Base-by-base conservation (phyloP, 1,139 yeast genomes). In the Waltiozyma sp. region DNA sequence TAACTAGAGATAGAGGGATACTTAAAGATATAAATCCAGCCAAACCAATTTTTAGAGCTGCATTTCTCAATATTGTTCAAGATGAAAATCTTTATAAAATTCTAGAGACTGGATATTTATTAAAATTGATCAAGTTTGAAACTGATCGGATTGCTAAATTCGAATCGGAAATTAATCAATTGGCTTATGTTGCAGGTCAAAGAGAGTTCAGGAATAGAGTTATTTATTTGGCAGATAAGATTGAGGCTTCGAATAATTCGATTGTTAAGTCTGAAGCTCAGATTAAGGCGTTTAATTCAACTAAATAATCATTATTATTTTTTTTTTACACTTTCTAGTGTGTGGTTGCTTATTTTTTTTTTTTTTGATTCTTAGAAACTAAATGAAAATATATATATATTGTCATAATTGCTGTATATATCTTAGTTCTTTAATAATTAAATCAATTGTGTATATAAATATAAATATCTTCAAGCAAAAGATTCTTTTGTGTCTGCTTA, bases 11-110 rank as follows among this genome's bases (percentile, higher is more conserved):
- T 39, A 80, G 84, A 52, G 96, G 97, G 16, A 72, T 89, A 15
- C 65, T 88, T 35, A 66, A 70, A 41, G 72, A 73, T 8, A 73
- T 91, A 28, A 63, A 66, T 33, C 86, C 94, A 1, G 95, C 96
- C 0, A 79, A 89, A 55, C 98, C 98, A 1, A 66, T 91, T 21
- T 89, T 70, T 60, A 73, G 74, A 47, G 87, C 91, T 0, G 96
- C 97, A 0, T 91, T 91, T 64, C 59, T 68, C 44, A 72, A 75
- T 45, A 68, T 91, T 55, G 71, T 80, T 4, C 56, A 66, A 1
- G 91, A 87, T 58, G 56, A 65, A 15, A 70, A 72, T 35, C 65
- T 85, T 11, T 73, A 68, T 47, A 77, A 76, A 23, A 68, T 77
- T 19, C 72, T 85, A 61, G 95, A 87, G 58, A 69, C 80, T 2